Evolutionary conservation across 148 eudicot species (phyloP).

Genomic region (Rhododendron vialii): DNA sequence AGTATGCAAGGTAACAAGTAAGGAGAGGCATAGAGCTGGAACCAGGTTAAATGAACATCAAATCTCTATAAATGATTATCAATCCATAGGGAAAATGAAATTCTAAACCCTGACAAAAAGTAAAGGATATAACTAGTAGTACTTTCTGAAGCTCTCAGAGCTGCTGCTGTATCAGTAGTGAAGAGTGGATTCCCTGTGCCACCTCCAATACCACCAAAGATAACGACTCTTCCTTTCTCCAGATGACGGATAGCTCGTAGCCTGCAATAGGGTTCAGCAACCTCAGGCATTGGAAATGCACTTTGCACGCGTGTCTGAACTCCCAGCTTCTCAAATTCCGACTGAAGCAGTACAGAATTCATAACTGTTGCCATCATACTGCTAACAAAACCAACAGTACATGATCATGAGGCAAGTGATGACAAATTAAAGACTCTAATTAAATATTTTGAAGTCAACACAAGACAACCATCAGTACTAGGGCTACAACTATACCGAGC

Average conservation of each 20-base stretch:
- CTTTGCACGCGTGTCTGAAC: conserved; percentile 86
- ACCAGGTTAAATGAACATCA: background rate
- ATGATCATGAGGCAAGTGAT: background rate
- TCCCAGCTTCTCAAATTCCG: conserved; percentile 82
- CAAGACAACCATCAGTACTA: background rate
- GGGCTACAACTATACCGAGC: background rate
- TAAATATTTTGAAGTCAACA: conserved; percentile 7
- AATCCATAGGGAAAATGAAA: background rate
- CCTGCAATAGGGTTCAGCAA: conserved; percentile 83
- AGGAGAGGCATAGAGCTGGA: background rate
- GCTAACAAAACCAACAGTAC: conserved; percentile 17
- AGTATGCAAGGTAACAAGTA: background rate
- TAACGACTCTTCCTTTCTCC: conserved; percentile 90
- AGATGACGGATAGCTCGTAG: conserved; percentile 84
- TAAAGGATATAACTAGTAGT: conserved; percentile 14
- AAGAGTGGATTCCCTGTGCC: conserved; percentile 89
- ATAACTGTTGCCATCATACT: conserved; percentile 98
- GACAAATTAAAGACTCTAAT: background rate
- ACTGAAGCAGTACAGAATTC: conserved; percentile 87
- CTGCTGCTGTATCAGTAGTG: conserved; percentile 94
- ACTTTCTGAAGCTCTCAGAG: conserved; percentile 96
- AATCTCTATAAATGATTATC: background rate
- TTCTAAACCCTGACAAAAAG: background rate
- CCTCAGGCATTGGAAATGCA: conserved; percentile 76
- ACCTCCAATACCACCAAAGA: conserved; percentile 94